A percentile compares a stretch with the other conserved stretches of the same genome.
Conservation (phyloP, 495 filamentous ascomycete genomes). For the Lepidopterella palustris region DNA sequence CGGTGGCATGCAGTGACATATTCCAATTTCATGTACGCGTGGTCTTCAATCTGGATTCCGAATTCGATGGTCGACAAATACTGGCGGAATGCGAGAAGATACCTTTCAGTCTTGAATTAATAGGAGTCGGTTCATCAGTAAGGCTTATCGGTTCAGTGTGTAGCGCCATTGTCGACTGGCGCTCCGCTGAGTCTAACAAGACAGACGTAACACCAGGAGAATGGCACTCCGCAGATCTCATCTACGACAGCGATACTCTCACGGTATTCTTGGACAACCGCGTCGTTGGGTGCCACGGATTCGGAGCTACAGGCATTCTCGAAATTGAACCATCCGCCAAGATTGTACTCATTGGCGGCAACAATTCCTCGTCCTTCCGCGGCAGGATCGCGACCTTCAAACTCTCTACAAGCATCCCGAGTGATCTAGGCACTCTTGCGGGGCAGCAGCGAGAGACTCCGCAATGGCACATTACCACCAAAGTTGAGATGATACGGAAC, state of each 20-base stretch:
- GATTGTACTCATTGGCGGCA: not conserved
- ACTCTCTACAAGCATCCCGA: not conserved
- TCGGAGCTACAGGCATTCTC: not conserved
- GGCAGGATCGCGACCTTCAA: constrained; percentile 4
- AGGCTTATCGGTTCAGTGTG: too few relatives aligned
- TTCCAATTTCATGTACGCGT: too few relatives aligned
- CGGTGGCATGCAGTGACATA: too few relatives aligned
- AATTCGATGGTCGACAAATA: too few relatives aligned
- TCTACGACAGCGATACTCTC: constrained; percentile 9
- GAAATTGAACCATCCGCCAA: not conserved
- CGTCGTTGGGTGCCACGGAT: constrained; percentile 3
- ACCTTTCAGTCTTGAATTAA: too few relatives aligned
- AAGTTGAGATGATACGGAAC: constrained; percentile 2
- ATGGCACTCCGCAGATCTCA: constrained; percentile 8
- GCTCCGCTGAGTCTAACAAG: too few relatives aligned
- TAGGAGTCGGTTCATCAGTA: too few relatives aligned
- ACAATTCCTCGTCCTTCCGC: not conserved
- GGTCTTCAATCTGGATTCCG: too few relatives aligned
- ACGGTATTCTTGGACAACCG: not conserved
- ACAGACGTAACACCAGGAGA: too few relatives aligned
- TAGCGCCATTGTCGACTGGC: too few relatives aligned
- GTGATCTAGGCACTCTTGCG: not conserved
- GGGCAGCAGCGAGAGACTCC: not conserved
- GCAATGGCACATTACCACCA: constrained; percentile 13
- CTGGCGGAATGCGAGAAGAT: too few relatives aligned